Evolutionary conservation across 345 rosid species (phyloP).

Genomic region (Ailanthus altissimus): DNA sequence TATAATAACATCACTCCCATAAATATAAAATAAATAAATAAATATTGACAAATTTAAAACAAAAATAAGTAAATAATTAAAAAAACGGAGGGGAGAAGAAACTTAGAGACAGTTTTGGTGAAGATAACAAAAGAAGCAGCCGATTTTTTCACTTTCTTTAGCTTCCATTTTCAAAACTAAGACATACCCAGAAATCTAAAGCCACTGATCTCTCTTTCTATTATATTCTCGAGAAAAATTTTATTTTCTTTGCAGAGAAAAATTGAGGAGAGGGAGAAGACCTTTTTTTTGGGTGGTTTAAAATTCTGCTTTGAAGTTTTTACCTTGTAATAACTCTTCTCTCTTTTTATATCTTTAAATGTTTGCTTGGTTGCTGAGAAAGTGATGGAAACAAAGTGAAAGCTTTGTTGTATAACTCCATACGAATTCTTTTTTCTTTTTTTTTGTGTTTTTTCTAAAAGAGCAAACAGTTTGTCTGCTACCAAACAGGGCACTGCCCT

Average conservation of each 20-base stretch:
- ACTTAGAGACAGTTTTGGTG: conserved; percentile 11
- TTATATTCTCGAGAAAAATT: neutral
- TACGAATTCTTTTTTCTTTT: conserved; percentile 11
- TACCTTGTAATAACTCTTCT: conserved; percentile 33
- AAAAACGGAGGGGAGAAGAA: neutral
- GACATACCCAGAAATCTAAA: conserved; percentile 12
- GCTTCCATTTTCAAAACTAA: conserved; percentile 5
- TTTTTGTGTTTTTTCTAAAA: neutral
- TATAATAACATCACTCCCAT: neutral
- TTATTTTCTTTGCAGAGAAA: conserved; percentile 14
- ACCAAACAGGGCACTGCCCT: conserved; percentile 3
- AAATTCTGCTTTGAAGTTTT: conserved; percentile 26
- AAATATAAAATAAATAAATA: neutral
- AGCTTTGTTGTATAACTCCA: neutral
- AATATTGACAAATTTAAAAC: neutral
- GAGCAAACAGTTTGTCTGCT: conserved; percentile 4
- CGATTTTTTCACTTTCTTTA: conserved; percentile 16
- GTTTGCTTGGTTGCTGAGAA: conserved; percentile 20
- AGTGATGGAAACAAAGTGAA: conserved; percentile 1
- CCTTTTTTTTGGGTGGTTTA: conserved; percentile 17
- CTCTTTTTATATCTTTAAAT: neutral
- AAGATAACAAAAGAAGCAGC: conserved; percentile 29
- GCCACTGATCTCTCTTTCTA: conserved; percentile 5
- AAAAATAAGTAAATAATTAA: neutral
- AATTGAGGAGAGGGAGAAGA: conserved; percentile 27